These are phyloP conservation scores for rapeseed (Brassica napus) DNA, from an alignment of 345 rosid genomes.

Conservation along the genomic window Da-Ae NC_063434.1:1725001-1725500, in stretches of 20 bases:
- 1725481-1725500: conserved; percentile 31
- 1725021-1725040: conserved; percentile 36
- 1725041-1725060: conserved; percentile 45
- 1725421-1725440: conserved; percentile 48
- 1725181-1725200: neutral
- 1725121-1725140: neutral
- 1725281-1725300: conserved; percentile 33
- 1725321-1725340: conserved; percentile 29
- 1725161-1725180: neutral
- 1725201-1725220: conserved; percentile 49
- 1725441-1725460: conserved; percentile 45
- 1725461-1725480: conserved; percentile 36
- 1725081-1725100: conserved; percentile 41
- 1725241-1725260: conserved; percentile 63
- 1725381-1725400: conserved; percentile 39
- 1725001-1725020: conserved; percentile 32
- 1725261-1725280: conserved; percentile 48
- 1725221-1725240: conserved; percentile 58
- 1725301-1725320: conserved; percentile 34
- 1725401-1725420: conserved; percentile 42
- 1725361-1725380: conserved; percentile 41
- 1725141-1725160: neutral
- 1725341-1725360: conserved; percentile 38
- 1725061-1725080: conserved; percentile 42
- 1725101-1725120: conserved; percentile 37